These are phyloP conservation scores for Pseudoperonospora humuli DNA, from an alignment of 352 stramenopile genomes.

Conservation along the genomic window DNA sequence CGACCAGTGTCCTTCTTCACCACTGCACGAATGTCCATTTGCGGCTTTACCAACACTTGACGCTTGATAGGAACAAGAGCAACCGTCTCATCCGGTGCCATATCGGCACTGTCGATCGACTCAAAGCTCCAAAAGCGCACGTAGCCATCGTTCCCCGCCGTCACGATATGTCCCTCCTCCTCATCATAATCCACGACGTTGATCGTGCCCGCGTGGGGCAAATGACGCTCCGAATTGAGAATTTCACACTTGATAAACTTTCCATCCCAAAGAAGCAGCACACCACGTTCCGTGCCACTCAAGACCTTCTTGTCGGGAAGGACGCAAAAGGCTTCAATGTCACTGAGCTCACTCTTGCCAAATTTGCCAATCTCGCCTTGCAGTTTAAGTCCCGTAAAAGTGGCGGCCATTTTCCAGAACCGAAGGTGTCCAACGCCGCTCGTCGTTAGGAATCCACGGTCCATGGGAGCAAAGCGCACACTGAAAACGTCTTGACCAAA, in stretches of 20 bases:
- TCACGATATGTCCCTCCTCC: no score
- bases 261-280: constrained; percentile 91
- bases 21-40: constrained; percentile 66
- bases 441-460: constrained; percentile 88
- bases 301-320: constrained; percentile 92
- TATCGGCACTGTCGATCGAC: no score
- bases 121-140: no score
- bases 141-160: no score
- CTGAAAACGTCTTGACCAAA: constrained; percentile 93
- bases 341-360: constrained; percentile 90
- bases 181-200: constrained; percentile 66
- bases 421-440: constrained; percentile 91
- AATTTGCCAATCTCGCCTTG: constrained; percentile 95
- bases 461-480: constrained; percentile 82
- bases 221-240: constrained; percentile 47
- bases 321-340: constrained; percentile 90
- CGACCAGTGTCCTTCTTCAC: constrained; percentile 30
- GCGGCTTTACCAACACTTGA: no score
- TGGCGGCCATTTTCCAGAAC: constrained; percentile 95
- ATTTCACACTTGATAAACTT: constrained; percentile 95
- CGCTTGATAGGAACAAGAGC: no score
- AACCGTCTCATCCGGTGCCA: no score
- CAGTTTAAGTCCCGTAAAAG: constrained; percentile 93
- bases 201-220: constrained; percentile 65
- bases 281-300: constrained; percentile 79